phyloP scores from a whole-genome alignment of 2,329 filamentous ascomycete species.

The Fusarium hainanense region DNA sequence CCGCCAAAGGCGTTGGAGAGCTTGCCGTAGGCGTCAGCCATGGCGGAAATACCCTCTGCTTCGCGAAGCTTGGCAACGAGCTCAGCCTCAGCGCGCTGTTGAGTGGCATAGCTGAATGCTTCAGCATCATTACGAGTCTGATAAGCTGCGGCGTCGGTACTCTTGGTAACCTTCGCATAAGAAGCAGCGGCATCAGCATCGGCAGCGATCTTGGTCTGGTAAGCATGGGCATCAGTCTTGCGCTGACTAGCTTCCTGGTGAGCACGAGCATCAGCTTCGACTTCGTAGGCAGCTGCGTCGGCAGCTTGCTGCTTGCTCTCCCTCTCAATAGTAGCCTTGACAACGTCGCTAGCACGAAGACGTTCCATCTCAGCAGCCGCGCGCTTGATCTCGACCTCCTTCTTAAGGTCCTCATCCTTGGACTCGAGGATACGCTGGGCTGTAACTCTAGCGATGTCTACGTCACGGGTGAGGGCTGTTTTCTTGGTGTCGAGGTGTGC shows the following conservation, averaged over 20 bases:
- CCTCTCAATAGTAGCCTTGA: slow-evolving; percentile 76
- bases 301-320: slow-evolving; percentile 77
- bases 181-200: slow-evolving; percentile 59
- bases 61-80: slow-evolving; percentile 74
- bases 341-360: slow-evolving; percentile 80
- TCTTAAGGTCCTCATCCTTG: slow-evolving; percentile 83
- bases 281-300: slow-evolving; percentile 72
- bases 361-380: slow-evolving; percentile 84
- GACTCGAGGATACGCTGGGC: slow-evolving; percentile 79
- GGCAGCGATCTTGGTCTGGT: slow-evolving; percentile 60
- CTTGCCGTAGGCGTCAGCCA: slow-evolving; percentile 82
- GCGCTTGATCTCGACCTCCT: slow-evolving; percentile 79
- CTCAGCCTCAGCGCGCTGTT: slow-evolving; percentile 68
- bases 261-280: slow-evolving; percentile 69
- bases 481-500: slow-evolving; percentile 79
- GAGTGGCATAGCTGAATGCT: slow-evolving; percentile 51
- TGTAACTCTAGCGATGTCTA: slow-evolving; percentile 80
- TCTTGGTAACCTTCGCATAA: slow-evolving; percentile 61
- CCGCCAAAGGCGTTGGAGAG: slow-evolving; percentile 80
- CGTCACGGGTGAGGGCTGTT: slow-evolving; percentile 76
- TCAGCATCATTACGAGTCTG: slow-evolving; percentile 62
- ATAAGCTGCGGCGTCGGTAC: slow-evolving; percentile 64
- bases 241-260: slow-evolving; percentile 65
- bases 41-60: slow-evolving; percentile 79
- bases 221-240: slow-evolving; percentile 63